Evolutionary conservation across 2,329 filamentous ascomycete species (phyloP).

Genomic region (Penicillium decumbens): DNA sequence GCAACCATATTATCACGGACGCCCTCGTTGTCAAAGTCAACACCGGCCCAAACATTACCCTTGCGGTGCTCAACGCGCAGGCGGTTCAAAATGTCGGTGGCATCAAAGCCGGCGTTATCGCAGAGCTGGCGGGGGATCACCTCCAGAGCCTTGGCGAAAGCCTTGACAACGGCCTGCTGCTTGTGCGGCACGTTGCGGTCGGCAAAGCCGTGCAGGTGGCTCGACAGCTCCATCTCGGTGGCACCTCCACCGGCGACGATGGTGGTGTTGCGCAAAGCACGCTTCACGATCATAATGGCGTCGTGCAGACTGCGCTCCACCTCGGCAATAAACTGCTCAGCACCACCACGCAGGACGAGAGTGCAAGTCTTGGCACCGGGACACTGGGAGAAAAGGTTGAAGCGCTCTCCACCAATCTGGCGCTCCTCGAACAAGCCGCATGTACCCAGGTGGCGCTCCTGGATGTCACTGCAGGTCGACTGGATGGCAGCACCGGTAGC

Average conservation of each 20-base stretch:
- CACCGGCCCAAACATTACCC: constrained; percentile 88
- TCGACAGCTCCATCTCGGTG: constrained; percentile 92
- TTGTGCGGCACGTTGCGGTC: constrained; percentile 91
- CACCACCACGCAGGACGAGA: constrained; percentile 86
- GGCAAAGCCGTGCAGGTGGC: constrained; percentile 86
- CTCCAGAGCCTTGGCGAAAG: constrained; percentile 94
- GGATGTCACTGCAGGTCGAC: constrained; percentile 95
- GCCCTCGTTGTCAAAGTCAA: constrained; percentile 90
- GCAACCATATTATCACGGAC: constrained; percentile 89
- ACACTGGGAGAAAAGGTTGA: constrained; percentile 98
- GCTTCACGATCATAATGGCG: constrained; percentile 99
- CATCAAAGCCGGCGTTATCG: constrained; percentile 97
- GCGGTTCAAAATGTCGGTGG: constrained; percentile 95
- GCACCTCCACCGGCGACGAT: constrained; percentile 96
- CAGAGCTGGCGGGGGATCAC: constrained; percentile 94
- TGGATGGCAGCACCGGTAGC: constrained; percentile 89
- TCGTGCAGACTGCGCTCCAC: constrained; percentile 97
- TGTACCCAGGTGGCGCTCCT: constrained; percentile 78
- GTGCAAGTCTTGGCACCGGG: constrained; percentile 96
- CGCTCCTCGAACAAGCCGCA: constrained; percentile 91
- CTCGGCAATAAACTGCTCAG: constrained; percentile 98
- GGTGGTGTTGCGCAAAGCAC: constrained; percentile 86
- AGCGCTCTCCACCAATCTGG: constrained; percentile 94
- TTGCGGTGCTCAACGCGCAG: constrained; percentile 94
- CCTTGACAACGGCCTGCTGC: constrained; percentile 96